Evolutionary conservation across 805 yeast species (phyloP), one percentile per base, ranked within the genome.

Genomic region (Pichia ethanolica): DNA sequence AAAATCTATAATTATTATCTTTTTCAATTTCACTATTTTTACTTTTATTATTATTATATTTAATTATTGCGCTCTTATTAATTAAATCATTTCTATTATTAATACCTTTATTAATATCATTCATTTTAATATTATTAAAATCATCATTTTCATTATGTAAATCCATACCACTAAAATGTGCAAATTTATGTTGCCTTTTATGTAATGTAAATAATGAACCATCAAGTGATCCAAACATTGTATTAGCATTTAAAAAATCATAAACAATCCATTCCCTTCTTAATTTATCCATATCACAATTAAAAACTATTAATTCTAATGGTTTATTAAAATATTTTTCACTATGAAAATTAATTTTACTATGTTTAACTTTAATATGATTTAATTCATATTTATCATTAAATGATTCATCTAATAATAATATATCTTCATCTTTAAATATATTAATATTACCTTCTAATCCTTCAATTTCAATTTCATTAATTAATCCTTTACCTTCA

Each of bases 171-270:
- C 62, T 65, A 34, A 74, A 70, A 53, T 72, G 73, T 0, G 79
- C 77, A 52, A 73, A 65, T 48, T 76, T 74, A 52, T 77, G 75
- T 59, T 85, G 91, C 56, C 86, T 77, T 60, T 84, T 84, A 57
- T 86, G 93, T 26, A 86, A 73, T 0, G 89, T 83, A 66, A 86
- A 85, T 64, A 86, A 70, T 1, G 93, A 79, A 47, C 83, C 83
- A 59, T 85, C 83, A 12, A 86, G 71, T 0, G 90, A 79, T 0
- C 95, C 95, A 13, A 86, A 80, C 34, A 83, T 80, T 44, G 82
- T 80, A 49, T 74, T 73, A 12, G 89, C 87, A 60, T 81, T 82
- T 66, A 86, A 75, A 47, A 86, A 73, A 62, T 86, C 93, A 49
- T 81, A 67, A 40, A 83, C 65, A 32, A 82, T 57, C 71, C 84